Evolutionary conservation across 768 basidiomycete genomes (phyloP).

Genomic region (Boletus rufocinnamomeus): DNA sequence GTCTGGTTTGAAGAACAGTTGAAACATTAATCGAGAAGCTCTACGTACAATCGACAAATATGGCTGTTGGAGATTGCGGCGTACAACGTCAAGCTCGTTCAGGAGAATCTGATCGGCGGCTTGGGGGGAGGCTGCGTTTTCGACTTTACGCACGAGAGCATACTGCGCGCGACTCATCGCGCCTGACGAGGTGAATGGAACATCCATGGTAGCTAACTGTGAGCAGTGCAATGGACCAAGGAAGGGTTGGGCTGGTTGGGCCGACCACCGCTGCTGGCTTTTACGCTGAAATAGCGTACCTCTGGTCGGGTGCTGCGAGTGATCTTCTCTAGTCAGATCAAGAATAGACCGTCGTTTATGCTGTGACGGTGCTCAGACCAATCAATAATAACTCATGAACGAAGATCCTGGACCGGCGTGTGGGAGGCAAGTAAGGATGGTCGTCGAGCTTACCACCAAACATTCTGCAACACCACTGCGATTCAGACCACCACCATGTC

Average conservation of each 20-base stretch:
- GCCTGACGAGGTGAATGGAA: slow-evolving; percentile 77
- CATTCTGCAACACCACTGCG: slow-evolving; percentile 6
- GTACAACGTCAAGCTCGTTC: slow-evolving; percentile 58
- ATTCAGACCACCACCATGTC: slow-evolving; percentile 19
- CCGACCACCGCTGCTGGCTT: background rate
- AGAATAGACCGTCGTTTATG: background rate
- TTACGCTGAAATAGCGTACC: slow-evolving; percentile 12
- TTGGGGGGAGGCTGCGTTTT: slow-evolving; percentile 56
- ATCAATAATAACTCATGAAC: slow-evolving; percentile 6
- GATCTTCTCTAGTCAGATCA: background rate
- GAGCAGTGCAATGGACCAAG: background rate
- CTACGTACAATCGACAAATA: slow-evolving; percentile 56
- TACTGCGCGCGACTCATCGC: slow-evolving; percentile 78
- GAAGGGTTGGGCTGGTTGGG: background rate
- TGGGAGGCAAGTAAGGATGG: background rate
- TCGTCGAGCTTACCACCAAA: slow-evolving; percentile 6
- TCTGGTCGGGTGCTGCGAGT: slow-evolving; percentile 20
- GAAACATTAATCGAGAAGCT: background rate
- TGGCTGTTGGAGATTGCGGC: slow-evolving; percentile 51
- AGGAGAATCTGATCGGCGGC: slow-evolving; percentile 62
- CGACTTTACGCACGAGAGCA: slow-evolving; percentile 70
- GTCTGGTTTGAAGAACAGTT: slow-evolving; percentile 10
- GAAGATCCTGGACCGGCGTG: background rate
- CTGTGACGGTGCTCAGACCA: background rate
- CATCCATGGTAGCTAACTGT: slow-evolving; percentile 56